Evolutionary conservation across 176 grass and related monocot genomes (phyloP).

Genomic region (Urochloa ruziziensis): DNA sequence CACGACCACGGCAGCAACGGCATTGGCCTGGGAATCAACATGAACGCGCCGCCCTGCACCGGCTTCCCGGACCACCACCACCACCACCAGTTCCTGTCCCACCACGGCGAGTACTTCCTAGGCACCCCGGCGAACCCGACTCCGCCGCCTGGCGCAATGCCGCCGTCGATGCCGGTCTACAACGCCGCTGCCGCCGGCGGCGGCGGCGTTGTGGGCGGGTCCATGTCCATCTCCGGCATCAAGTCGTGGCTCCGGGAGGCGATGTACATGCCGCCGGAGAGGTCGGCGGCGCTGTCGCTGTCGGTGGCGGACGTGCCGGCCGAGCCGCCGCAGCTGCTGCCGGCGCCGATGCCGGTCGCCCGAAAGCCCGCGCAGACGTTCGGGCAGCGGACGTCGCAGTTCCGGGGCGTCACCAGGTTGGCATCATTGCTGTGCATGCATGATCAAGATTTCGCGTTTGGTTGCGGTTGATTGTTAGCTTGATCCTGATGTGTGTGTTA

Average conservation of each 20-base stretch:
- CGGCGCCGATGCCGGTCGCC: constrained; percentile 25
- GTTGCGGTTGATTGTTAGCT: neutral
- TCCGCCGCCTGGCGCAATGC: neutral
- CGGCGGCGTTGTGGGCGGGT: constrained; percentile 38
- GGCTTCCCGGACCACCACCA: constrained; percentile 17
- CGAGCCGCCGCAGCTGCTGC: constrained; percentile 16
- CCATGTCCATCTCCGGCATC: constrained; percentile 83
- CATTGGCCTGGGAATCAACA: constrained; percentile 60
- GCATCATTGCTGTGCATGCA: neutral
- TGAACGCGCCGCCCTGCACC: constrained; percentile 54
- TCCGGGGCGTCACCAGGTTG: constrained; percentile 81
- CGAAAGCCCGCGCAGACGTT: constrained; percentile 68
- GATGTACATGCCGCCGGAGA: constrained; percentile 44
- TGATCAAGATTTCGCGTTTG: neutral
- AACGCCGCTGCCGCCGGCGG: constrained; percentile 11
- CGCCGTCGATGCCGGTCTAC: constrained; percentile 33
- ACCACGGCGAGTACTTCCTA: constrained; percentile 32
- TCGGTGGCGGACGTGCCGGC: constrained; percentile 22
- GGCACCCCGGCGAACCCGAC: constrained; percentile 11
- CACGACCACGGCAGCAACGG: neutral
- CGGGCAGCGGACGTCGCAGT: constrained; percentile 90
- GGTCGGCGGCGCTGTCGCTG: constrained; percentile 43
- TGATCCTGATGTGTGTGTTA: neutral
- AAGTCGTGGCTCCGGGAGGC: constrained; percentile 91
- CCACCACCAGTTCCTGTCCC: constrained; percentile 24